A percentile compares a stretch with the other conserved stretches of the same genome.
Evolutionary conservation across 2,329 filamentous ascomycete species (phyloP).

Genomic region (Talaromyces sp.): DNA sequence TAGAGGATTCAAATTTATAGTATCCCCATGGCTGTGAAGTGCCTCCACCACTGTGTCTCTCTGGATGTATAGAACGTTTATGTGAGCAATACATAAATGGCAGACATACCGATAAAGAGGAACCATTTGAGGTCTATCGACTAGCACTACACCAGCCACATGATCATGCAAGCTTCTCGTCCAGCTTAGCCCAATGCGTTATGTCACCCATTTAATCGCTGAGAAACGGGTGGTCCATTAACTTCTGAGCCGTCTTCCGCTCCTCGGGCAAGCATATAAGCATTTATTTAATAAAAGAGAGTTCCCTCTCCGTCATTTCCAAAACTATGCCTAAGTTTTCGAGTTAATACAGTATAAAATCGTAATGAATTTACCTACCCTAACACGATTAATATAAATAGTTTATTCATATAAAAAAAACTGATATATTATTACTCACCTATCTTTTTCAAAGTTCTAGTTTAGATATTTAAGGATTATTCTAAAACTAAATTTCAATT

Average conservation of each 20-base stretch:
- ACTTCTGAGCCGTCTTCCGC: slow-evolving; percentile 28
- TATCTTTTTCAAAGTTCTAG: not conserved
- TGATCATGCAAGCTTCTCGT: no score
- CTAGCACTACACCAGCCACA: no score
- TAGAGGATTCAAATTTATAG: no score
- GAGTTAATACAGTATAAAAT: slow-evolving; percentile 13
- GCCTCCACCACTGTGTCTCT: no score
- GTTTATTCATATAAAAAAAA: not conserved
- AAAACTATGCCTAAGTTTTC: slow-evolving; percentile 17
- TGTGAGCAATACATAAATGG: no score
- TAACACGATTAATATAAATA: not conserved
- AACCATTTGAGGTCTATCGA: no score
- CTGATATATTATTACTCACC: not conserved
- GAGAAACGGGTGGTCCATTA: slow-evolving; percentile 28
- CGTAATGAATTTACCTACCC: slow-evolving; percentile 14
- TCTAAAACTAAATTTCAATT: no score
- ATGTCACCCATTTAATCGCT: not conserved
- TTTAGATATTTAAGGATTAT: no score
- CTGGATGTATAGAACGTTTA: no score
- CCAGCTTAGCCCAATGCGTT: no score
- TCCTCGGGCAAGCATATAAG: slow-evolving; percentile 29
- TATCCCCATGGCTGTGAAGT: no score
- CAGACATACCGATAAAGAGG: no score
- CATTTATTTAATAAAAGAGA: slow-evolving; percentile 27
- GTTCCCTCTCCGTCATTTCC: slow-evolving; percentile 24